phyloP scores from a whole-genome alignment of 129 eudicot species.

The Helichrysum umbraculigerum region DNA sequence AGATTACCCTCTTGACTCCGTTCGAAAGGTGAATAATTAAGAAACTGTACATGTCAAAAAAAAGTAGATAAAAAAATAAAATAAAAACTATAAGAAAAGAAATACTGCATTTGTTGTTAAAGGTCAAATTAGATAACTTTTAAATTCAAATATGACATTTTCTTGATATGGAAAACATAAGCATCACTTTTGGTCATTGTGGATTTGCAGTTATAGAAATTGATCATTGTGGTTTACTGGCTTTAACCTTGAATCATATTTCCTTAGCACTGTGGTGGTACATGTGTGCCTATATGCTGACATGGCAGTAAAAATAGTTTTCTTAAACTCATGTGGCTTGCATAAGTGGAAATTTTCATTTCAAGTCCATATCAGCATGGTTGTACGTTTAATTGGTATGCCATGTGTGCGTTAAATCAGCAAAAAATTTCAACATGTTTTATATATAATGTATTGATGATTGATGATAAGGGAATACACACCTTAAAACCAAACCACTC shows the following conservation, averaged over 20 bases:
- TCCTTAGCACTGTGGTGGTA: background rate
- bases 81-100: background rate
- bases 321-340: background rate
- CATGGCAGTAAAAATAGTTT: background rate
- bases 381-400: background rate
- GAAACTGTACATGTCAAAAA: background rate
- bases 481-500: background rate
- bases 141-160: background rate
- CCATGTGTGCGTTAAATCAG: no score
- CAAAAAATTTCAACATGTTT: background rate
- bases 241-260: no score
- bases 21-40: conserved; percentile 57
- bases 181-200: background rate
- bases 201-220: background rate
- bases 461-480: no score
- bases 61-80: no score
- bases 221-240: background rate
- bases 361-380: background rate
- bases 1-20: conserved; percentile 66
- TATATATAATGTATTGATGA: background rate
- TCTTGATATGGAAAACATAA: background rate
- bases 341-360: background rate
- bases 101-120: background rate
- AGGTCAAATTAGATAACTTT: conserved; percentile 4
- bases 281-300: background rate